Evolutionary conservation across 2,329 filamentous ascomycete species (phyloP).

Genomic region (Neopestalotiopsis sp.): DNA sequence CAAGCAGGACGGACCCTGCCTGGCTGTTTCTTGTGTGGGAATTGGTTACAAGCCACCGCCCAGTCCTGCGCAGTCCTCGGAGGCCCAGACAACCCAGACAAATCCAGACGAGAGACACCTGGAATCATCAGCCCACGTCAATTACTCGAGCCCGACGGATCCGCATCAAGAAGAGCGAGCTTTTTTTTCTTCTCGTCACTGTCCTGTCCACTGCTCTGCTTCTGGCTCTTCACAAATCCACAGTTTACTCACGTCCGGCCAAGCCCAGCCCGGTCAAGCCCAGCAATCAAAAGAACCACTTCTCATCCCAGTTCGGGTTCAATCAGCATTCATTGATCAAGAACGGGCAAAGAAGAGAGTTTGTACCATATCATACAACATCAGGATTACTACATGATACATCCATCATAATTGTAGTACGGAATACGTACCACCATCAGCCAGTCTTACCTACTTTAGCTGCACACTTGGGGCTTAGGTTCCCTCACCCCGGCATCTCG

Average conservation of each 20-base stretch:
- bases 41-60: conserved; percentile 1
- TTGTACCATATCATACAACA: not conserved
- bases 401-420: not conserved
- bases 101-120: not conserved
- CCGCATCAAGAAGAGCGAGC: not conserved
- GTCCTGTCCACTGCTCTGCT: not conserved
- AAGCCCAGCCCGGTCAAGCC: not conserved
- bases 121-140: not conserved
- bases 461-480: not conserved
- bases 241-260: not conserved
- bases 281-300: not conserved
- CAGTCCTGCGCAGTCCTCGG: not conserved
- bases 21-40: conserved; percentile 1
- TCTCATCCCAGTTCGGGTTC: not conserved
- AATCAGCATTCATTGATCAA: not conserved
- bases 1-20: conserved; percentile 2
- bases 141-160: conserved; percentile 1
- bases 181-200: not conserved
- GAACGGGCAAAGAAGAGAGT: not conserved
- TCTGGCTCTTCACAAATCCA: not conserved
- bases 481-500: not conserved
- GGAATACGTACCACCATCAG: not conserved
- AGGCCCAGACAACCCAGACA: conserved; percentile 1
- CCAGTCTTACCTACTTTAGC: not conserved
- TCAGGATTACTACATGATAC: not conserved